phyloP scores from a whole-genome alignment of 805 yeast species.

The Priceomyces carsonii region DNA sequence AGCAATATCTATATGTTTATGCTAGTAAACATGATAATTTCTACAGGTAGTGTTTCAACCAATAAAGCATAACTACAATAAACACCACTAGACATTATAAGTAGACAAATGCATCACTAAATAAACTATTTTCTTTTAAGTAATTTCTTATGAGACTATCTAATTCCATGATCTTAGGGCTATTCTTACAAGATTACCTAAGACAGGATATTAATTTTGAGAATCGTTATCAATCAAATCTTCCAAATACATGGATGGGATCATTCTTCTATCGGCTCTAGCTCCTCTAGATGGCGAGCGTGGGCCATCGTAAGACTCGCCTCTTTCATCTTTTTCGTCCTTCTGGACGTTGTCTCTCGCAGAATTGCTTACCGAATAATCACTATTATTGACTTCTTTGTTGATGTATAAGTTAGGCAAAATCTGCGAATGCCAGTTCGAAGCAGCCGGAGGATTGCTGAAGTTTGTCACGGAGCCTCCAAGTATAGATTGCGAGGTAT shows the following conservation, averaged over 20 bases:
- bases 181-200: too few species aligned
- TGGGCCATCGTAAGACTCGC: neutral
- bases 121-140: too few species aligned
- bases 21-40: too few species aligned
- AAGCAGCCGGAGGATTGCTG: constrained; percentile 22
- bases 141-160: too few species aligned
- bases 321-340: neutral
- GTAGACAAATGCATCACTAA: too few species aligned
- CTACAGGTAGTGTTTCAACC: too few species aligned
- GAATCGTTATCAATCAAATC: constrained; percentile 45
- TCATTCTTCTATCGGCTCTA: constrained; percentile 30
- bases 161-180: too few species aligned
- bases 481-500: constrained; percentile 12
- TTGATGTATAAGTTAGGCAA: constrained; percentile 41
- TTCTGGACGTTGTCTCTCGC: constrained; percentile 3
- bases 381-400: constrained; percentile 37
- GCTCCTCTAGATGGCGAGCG: constrained; percentile 8
- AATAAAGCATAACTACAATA: too few species aligned
- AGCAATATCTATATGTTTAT: too few species aligned
- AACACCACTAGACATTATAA: too few species aligned
- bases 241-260: constrained; percentile 53
- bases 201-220: too few species aligned
- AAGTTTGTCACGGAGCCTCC: constrained; percentile 20
- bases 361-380: constrained; percentile 18
- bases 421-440: constrained; percentile 28